Conservation (phyloP, 106 monocot genomes). For the Apostasia ramifera region DNA sequence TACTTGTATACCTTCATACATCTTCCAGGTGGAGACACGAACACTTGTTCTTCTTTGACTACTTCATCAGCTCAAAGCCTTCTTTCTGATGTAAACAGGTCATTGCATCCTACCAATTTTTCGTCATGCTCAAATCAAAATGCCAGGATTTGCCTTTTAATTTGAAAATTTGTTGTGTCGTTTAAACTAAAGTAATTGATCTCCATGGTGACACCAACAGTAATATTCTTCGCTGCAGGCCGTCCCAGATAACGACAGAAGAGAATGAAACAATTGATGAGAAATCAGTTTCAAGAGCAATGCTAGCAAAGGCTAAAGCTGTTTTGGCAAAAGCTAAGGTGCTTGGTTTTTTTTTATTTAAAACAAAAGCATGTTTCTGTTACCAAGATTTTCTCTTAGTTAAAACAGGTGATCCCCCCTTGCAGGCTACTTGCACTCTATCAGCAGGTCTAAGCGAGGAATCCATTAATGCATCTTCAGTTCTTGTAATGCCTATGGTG, state of each 20-base stretch:
- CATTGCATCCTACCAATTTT: background rate
- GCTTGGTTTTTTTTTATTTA: background rate
- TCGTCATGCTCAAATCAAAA: background rate
- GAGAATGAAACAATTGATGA: constrained; percentile 35
- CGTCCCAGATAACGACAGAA: constrained; percentile 27
- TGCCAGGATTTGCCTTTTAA: background rate
- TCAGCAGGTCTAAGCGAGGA: constrained; percentile 72
- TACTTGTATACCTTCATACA: background rate
- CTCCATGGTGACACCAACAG: background rate
- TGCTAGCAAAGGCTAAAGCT: constrained; percentile 29
- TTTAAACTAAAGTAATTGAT: background rate
- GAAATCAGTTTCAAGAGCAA: constrained; percentile 21
- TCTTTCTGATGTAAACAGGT: constrained; percentile 53
- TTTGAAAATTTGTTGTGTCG: background rate
- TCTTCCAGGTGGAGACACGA: constrained; percentile 40
- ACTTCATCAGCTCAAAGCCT: constrained; percentile 35
- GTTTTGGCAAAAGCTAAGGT: constrained; percentile 76
- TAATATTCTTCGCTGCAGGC: constrained; percentile 25
- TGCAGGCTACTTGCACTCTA: constrained; percentile 70
- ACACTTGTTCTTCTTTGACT: constrained; percentile 27
- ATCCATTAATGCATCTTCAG: constrained; percentile 76
- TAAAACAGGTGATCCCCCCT: background rate
- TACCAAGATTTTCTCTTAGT: background rate
- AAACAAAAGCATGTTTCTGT: background rate
- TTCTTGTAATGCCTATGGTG: constrained; percentile 94